A percentile compares a stretch with the other conserved stretches of the same genome.
Evolutionary conservation across 2,329 filamentous ascomycete species (phyloP).

Genomic region (Domatiomyces globalis): DNA sequence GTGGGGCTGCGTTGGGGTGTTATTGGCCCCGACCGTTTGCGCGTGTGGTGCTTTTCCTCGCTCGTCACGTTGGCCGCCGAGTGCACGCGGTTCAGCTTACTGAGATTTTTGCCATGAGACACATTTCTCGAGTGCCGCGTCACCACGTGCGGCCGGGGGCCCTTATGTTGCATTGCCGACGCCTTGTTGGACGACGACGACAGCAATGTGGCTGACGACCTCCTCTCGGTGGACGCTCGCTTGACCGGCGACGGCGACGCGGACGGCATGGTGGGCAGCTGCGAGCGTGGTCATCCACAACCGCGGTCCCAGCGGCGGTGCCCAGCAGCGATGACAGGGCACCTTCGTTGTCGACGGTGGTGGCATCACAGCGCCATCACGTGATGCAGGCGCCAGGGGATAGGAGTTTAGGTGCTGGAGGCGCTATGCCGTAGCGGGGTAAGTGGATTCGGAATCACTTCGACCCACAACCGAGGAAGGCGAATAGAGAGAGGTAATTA

Average conservation of each 20-base stretch:
- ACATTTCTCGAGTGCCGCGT: constrained; percentile 29
- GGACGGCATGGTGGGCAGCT: constrained; percentile 14
- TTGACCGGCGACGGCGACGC: constrained; percentile 17
- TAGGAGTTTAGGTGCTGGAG: too few relatives aligned
- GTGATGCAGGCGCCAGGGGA: background rate
- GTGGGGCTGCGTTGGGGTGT: constrained; percentile 32
- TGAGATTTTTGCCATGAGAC: constrained; percentile 31
- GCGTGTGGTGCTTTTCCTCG: constrained; percentile 27
- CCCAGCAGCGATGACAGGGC: background rate
- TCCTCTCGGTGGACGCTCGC: constrained; percentile 15
- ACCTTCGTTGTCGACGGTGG: background rate
- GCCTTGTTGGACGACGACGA: constrained; percentile 17
- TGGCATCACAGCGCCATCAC: background rate
- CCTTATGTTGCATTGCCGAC: constrained; percentile 20
- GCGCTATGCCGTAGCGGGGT: too few relatives aligned
- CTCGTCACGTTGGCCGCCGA: constrained; percentile 23
- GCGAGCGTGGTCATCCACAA: background rate
- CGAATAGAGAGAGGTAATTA: too few relatives aligned
- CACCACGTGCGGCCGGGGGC: constrained; percentile 31
- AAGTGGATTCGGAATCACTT: too few relatives aligned
- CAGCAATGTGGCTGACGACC: constrained; percentile 14
- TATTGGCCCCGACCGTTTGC: constrained; percentile 31
- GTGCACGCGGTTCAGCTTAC: constrained; percentile 28
- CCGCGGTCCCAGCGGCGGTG: background rate
- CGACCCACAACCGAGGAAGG: too few relatives aligned